Evolutionary conservation across 75 land plant species (phyloP), one percentile per base, ranked within the genome.

Genomic region (Sequoiadendron giganteum): DNA sequence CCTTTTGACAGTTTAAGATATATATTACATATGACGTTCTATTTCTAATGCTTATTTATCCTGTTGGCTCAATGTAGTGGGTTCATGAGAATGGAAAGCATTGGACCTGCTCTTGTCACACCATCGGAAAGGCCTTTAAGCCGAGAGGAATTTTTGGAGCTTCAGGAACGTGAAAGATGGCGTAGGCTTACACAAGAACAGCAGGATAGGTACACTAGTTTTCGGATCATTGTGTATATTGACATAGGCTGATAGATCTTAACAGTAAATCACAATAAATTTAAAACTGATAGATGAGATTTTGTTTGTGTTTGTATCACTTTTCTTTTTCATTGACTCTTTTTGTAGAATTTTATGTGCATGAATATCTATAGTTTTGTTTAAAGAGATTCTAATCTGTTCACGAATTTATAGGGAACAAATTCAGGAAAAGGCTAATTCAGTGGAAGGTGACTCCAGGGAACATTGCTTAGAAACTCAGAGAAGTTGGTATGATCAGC

Each of bases 91-190:
- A 93, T 90, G 92, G 91, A 88, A 85, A 79, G 68, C 30, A 32
- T 85, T 34, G 43, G 68, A 52, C 93, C 91, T 48, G 76, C 86
- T 15, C 73, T 89, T 83, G 86, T 91, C 34, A 88, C 88, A 56
- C 80, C 92, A 47, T 91, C 85, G 79, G 93, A 91, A 45, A 89
- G 90, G 81, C 93, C 93, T 84, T 58, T 92, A 55, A 92, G 93
- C 84, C 89, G 93, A 39, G 93, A 92, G 80, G 93, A 92, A 87
- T 92, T 91, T 85, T 82, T 92, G 92, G 89, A 92, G 76, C 91
- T 92, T 80, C 93, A 92, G 84, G 93, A 92, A 65, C 82, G 86
- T 78, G 88, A 92, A 65, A 92, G 90, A 11, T 80, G 85, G 77
- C 92, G 89, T 36, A 88, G 93, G 68, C 42, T 92, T 55, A 84